Conservation (phyloP, 1,284 basidiomycete genomes). For the Schizophyllum commune region DNA sequence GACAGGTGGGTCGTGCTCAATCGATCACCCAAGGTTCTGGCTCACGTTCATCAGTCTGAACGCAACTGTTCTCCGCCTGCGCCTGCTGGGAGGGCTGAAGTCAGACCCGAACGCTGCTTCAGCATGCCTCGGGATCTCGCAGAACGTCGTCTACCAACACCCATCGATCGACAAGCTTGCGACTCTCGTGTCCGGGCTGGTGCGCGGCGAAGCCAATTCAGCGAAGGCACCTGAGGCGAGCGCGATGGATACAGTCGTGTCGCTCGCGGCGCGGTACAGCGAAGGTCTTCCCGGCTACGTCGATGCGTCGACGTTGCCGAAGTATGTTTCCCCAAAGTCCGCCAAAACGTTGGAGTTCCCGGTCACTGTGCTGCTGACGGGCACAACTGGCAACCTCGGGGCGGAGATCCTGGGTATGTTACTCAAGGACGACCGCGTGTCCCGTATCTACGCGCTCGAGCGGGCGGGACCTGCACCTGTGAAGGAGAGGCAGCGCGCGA, state of each 20-base stretch:
- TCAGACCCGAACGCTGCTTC: slow-evolving; percentile 2
- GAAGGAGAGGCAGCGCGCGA: slow-evolving; percentile 11
- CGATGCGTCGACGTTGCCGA: not conserved
- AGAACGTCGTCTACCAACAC: slow-evolving; percentile 25
- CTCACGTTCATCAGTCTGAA: slow-evolving; percentile 18
- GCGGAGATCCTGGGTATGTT: slow-evolving; percentile 21
- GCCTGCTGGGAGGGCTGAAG: slow-evolving; percentile 22
- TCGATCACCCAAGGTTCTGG: not conserved
- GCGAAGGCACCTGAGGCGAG: slow-evolving; percentile 2
- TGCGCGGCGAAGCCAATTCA: slow-evolving; percentile 10
- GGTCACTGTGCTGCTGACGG: slow-evolving; percentile 24
- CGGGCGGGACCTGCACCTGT: slow-evolving; percentile 4
- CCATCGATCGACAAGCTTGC: slow-evolving; percentile 24
- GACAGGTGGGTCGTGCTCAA: slow-evolving; percentile 23
- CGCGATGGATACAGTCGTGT: slow-evolving; percentile 19
- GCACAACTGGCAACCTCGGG: slow-evolving; percentile 26
- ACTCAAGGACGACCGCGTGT: slow-evolving; percentile 17
- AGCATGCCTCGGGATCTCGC: slow-evolving; percentile 13
- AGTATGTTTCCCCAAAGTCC: slow-evolving; percentile 5
- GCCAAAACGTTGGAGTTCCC: slow-evolving; percentile 5
- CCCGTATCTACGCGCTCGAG: slow-evolving; percentile 19
- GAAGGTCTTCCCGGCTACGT: slow-evolving; percentile 10
- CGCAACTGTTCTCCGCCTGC: slow-evolving; percentile 27
- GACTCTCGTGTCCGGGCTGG: slow-evolving; percentile 15
- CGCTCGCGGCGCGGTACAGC: slow-evolving; percentile 26